phyloP scores from a whole-genome alignment of 805 yeast genomes.

The Priceomyces medius region DNA sequence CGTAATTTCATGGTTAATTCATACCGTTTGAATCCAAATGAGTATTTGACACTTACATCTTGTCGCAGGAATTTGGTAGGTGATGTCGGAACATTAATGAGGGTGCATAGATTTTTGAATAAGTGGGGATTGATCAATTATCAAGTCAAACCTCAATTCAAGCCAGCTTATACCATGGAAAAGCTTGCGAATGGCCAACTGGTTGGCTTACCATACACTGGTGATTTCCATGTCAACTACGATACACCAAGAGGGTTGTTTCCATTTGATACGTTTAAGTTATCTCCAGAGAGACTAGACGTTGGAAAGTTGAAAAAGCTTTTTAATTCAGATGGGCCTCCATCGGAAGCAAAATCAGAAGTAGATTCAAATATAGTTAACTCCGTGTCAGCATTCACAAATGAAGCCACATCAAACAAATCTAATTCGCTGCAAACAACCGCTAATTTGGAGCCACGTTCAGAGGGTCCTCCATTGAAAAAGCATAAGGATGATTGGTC shows the following conservation, averaged over 20 bases:
- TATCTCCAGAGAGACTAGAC: conserved; percentile 53
- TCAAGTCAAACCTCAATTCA: conserved; percentile 78
- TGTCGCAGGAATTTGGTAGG: conserved; percentile 88
- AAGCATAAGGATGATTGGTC: conserved; percentile 57
- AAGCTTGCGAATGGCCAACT: conserved; percentile 41
- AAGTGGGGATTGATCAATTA: conserved; percentile 94
- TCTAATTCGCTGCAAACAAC: conserved; percentile 2
- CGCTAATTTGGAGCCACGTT: conserved; percentile 1
- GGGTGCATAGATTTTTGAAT: conserved; percentile 78
- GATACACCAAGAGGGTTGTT: conserved; percentile 92
- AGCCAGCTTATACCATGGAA: conserved; percentile 62
- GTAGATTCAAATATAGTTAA: conserved; percentile 2
- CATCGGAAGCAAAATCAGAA: background rate
- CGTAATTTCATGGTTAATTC: conserved; percentile 88
- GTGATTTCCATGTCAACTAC: conserved; percentile 70
- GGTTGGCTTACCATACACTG: conserved; percentile 66
- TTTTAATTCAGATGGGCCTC: conserved; percentile 14
- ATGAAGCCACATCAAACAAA: conserved; percentile 1
- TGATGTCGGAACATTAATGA: conserved; percentile 84
- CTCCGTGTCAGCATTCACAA: background rate
- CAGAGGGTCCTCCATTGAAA: conserved; percentile 20
- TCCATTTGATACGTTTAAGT: conserved; percentile 83
- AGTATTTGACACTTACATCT: conserved; percentile 85
- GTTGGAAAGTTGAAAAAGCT: conserved; percentile 33
- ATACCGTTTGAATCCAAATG: conserved; percentile 84